Base-by-base conservation (phyloP, 2,329 filamentous ascomycete genomes). In the Ophiostoma piceae region DNA sequence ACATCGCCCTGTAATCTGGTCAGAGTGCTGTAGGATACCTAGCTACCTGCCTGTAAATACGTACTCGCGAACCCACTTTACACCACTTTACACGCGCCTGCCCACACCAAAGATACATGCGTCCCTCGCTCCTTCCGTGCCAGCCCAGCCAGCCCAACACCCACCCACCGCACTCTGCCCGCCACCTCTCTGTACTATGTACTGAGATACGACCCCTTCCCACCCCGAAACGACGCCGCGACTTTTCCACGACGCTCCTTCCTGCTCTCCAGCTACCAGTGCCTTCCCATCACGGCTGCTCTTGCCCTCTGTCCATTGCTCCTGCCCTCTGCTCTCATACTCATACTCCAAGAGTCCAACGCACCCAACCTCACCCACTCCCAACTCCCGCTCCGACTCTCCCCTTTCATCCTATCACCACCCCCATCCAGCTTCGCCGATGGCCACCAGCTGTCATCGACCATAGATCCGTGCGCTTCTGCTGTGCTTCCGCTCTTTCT, bases 211-310 rank as follows among this genome's bases (percentile, higher is more conserved):
- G 43, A 47, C n/a, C 65, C 65, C 57, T 70, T 70, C 69, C 43
- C 62, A 51, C 69, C 68, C 51, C 71, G 67, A 68, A 70, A 71
- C 70, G 67, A 70, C 71, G 65, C 68, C 70, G 66, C 70, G 67
- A 67, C 68, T 57, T 60, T 69, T 41, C 57, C 64, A 70, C 69
- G 66, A 67, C 68, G 35, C 54, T 68, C 37, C 68, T 32, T 16
- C 57, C 9, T 32, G 26, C 60, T 19, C 60, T 29, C 51, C 22
- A 57, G 22, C 51, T 14, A 57, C n/a, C 9, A 26, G 5, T 64
- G 22, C 35, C n/a, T 65, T 39, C 35, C 35, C 69, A 70, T 68
- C 69, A 68, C 69, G 69, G 37, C 47, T 26, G 51, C 32, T 39
- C 47, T 67, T 32, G 12, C 71, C 43, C 41, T 43, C 41, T 43